phyloP scores from a whole-genome alignment of 495 filamentous ascomycete species.

The Hypoxylon subgilvum region DNA sequence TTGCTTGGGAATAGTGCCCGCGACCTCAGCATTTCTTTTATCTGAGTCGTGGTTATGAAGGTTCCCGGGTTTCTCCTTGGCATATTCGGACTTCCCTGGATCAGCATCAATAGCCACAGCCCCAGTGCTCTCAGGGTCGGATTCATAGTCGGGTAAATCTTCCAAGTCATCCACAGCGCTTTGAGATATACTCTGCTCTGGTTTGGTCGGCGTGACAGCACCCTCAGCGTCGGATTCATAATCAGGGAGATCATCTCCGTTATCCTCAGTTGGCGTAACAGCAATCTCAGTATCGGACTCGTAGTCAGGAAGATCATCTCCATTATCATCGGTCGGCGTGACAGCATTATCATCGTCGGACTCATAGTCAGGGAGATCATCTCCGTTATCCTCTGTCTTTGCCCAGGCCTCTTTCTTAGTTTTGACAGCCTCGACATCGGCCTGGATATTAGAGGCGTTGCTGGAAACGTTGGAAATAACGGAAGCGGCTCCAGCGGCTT shows the following conservation, averaged over 20 bases:
- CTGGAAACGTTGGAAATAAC: neutral
- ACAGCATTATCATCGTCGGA: neutral
- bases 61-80: neutral
- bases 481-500: constrained; percentile 12
- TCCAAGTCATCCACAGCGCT: neutral
- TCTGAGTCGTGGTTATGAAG: neutral
- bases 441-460: too few relatives aligned
- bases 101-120: neutral
- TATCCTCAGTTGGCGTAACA: neutral
- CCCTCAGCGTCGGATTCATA: neutral
- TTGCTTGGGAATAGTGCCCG: neutral
- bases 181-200: neutral
- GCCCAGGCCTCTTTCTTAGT: too few relatives aligned
- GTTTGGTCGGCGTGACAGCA: neutral
- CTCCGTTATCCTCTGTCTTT: neutral
- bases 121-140: too few relatives aligned
- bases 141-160: neutral
- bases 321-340: neutral
- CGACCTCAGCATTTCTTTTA: neutral
- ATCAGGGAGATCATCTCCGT: neutral
- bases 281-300: neutral
- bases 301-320: neutral
- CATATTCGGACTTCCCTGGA: neutral
- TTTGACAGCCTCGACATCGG: too few relatives aligned
- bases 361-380: neutral